Conservation (phyloP, 257 asterid species). For the Orobanche coerulescens region DNA sequence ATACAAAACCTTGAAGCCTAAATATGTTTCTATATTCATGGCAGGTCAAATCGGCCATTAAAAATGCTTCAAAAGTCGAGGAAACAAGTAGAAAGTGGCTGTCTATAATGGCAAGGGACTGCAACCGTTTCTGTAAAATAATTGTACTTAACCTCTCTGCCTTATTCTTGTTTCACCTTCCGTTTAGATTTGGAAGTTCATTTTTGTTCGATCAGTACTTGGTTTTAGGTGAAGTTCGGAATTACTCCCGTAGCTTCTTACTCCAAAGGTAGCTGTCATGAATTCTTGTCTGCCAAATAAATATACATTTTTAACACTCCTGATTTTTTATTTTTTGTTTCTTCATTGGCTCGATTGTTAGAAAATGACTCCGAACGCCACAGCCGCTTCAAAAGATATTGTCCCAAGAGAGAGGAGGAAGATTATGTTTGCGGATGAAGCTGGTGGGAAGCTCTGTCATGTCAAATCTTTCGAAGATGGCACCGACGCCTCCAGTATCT, state of each 20-base stretch:
- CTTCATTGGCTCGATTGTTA: constrained; percentile 20
- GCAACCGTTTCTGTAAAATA: constrained; percentile 89
- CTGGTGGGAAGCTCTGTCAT: constrained; percentile 74
- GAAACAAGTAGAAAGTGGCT: constrained; percentile 67
- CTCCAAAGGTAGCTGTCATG: neutral
- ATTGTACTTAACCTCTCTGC: constrained; percentile 51
- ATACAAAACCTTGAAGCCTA: neutral
- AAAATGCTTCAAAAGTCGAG: constrained; percentile 52
- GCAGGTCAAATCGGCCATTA: constrained; percentile 65
- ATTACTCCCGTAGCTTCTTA: neutral
- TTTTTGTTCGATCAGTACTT: neutral
- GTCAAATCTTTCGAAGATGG: constrained; percentile 46
- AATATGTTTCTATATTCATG: constrained; percentile 2
- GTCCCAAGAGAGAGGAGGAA: constrained; percentile 42
- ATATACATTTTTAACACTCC: too few relatives aligned
- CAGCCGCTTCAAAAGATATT: constrained; percentile 24
- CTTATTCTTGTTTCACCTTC: neutral
- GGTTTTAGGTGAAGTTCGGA: neutral
- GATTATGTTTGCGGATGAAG: constrained; percentile 83
- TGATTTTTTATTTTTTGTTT: constrained; percentile 16
- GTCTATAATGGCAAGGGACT: constrained; percentile 77
- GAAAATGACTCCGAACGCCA: constrained; percentile 49
- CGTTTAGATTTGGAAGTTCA: neutral
- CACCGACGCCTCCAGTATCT: constrained; percentile 27
- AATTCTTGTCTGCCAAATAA: neutral